phyloP scores from a whole-genome alignment of 371 early-diverging fungal genomes.

The Umbelopsis sp. region DNA sequence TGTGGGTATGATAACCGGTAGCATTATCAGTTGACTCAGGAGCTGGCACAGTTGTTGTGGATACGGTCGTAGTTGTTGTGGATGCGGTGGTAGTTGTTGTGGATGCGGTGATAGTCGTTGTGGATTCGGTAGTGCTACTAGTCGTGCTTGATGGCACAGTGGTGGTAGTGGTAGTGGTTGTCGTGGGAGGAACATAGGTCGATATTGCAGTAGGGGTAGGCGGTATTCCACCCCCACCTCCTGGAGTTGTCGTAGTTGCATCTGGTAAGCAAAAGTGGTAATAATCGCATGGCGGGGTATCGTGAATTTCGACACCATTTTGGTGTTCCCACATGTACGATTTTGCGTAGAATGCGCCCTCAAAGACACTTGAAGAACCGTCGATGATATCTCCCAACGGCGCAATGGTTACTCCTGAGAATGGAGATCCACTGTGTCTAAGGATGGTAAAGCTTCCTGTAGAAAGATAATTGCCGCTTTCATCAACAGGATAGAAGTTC shows the following conservation, averaged over 20 bases:
- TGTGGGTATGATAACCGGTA: not conserved
- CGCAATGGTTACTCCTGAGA: conserved; percentile 29
- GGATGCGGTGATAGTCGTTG: no score
- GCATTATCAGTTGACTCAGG: no score
- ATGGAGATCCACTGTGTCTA: conserved; percentile 24
- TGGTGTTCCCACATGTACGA: not conserved
- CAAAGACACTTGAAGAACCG: not conserved
- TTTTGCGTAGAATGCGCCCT: not conserved
- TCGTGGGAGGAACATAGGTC: no score
- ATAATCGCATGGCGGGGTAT: not conserved
- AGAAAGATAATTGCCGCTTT: conserved; percentile 15
- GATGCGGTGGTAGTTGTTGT: no score
- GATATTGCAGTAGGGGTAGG: no score
- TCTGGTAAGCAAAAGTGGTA: not conserved
- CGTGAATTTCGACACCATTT: not conserved
- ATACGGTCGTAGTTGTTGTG: no score
- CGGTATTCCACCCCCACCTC: no score
- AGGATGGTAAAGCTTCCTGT: conserved; percentile 20
- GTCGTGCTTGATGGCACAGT: no score
- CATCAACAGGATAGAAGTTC: conserved; percentile 32
- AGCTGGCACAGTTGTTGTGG: no score
- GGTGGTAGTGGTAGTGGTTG: no score
- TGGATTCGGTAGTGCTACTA: no score
- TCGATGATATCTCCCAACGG: conserved; percentile 24
- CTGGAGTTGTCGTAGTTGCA: not conserved